Percentiles rank a stretch among this genome's conserved stretches.
Evolutionary conservation across 306 rosid species (phyloP).

Genomic region (Corylus avellana): DNA sequence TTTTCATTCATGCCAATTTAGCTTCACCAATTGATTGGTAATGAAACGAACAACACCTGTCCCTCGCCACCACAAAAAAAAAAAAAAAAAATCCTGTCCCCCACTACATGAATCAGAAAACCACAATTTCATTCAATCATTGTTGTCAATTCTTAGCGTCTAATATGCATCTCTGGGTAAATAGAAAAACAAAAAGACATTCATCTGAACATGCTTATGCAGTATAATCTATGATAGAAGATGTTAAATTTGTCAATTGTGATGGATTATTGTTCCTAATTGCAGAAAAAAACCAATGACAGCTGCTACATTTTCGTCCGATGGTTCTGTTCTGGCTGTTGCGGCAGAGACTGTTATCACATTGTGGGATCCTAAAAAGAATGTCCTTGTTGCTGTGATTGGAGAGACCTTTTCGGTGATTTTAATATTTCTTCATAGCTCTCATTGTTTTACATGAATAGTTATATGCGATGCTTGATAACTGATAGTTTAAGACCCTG

Average conservation of each 20-base stretch:
- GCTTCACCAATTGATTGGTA: background rate
- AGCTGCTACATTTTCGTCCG: slow-evolving; percentile 85
- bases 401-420: slow-evolving; percentile 70
- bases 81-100: no score
- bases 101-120: no score
- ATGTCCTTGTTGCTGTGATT: slow-evolving; percentile 76
- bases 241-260: slow-evolving; percentile 21
- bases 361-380: slow-evolving; percentile 88
- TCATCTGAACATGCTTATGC: slow-evolving; percentile 20
- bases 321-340: slow-evolving; percentile 92
- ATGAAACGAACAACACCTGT: background rate
- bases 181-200: slow-evolving; percentile 11
- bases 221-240: slow-evolving; percentile 21
- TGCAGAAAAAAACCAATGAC: slow-evolving; percentile 84
- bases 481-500: slow-evolving; percentile 8
- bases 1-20: background rate
- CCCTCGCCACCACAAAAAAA: no score
- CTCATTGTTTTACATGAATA: background rate
- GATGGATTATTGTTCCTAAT: slow-evolving; percentile 17
- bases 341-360: slow-evolving; percentile 91
- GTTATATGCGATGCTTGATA: background rate
- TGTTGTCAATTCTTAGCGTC: no score
- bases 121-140: no score
- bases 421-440: slow-evolving; percentile 13
- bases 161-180: background rate